Conservation (phyloP, 805 yeast species). For the Ogataea corticis region DNA sequence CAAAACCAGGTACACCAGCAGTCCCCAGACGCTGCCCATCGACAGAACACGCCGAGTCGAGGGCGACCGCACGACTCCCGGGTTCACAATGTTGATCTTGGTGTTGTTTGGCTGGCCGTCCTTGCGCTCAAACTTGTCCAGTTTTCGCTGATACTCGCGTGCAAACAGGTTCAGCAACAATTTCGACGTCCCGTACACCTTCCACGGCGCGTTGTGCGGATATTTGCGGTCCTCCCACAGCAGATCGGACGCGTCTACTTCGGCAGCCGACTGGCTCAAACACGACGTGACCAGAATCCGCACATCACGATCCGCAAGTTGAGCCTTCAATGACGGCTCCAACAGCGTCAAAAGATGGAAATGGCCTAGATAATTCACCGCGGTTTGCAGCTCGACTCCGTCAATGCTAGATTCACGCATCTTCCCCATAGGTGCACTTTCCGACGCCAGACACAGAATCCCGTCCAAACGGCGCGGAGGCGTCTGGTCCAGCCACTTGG, state of each 20-base stretch:
- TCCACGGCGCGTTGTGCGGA: constrained; percentile 66
- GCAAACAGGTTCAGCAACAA: constrained; percentile 73
- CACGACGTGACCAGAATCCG: constrained; percentile 80
- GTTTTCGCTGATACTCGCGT: constrained; percentile 71
- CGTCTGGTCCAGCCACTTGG: constrained; percentile 87
- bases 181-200: constrained; percentile 79
- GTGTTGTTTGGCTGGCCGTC: constrained; percentile 74
- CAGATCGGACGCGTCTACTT: constrained; percentile 59
- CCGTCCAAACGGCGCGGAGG: constrained; percentile 94
- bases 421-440: constrained; percentile 67
- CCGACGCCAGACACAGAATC: constrained; percentile 84
- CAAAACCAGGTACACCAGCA: constrained; percentile 61
- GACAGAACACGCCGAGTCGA: constrained; percentile 77
- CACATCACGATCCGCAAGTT: constrained; percentile 94
- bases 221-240: constrained; percentile 62
- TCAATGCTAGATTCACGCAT: constrained; percentile 69
- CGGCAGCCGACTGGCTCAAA: constrained; percentile 72
- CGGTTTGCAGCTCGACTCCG: constrained; percentile 86
- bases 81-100: constrained; percentile 75
- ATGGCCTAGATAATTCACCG: constrained; percentile 78
- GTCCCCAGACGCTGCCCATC: constrained; percentile 65
- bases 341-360: constrained; percentile 77
- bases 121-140: constrained; percentile 59
- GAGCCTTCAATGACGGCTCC: constrained; percentile 82
- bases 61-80: constrained; percentile 90